Evolutionary conservation across 352 stramenopile genomes (phyloP).

Genomic region (Phytophthora crassamura): DNA sequence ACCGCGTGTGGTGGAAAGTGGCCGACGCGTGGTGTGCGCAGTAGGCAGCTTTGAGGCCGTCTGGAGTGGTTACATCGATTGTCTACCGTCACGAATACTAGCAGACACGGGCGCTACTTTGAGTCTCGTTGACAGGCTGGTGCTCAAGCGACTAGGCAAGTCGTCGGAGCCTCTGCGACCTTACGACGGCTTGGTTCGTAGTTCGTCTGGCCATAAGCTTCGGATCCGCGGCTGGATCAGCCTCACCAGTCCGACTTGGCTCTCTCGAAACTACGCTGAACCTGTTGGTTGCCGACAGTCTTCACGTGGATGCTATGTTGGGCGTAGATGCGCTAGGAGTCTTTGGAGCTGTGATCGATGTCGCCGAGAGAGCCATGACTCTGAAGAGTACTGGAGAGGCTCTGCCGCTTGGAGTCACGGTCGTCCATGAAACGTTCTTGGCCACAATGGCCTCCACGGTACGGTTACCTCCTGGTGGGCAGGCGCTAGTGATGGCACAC

Average conservation of each 20-base stretch:
- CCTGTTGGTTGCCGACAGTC: not conserved
- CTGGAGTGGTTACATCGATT: not conserved
- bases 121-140: not conserved
- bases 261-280: not conserved
- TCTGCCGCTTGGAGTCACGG: not conserved
- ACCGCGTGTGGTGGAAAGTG: too few species aligned
- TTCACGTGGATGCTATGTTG: slow-evolving; percentile 2
- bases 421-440: slow-evolving; percentile 1
- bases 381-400: not conserved
- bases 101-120: slow-evolving; percentile 4
- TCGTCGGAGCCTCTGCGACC: not conserved
- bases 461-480: not conserved
- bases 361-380: slow-evolving; percentile 3
- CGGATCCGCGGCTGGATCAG: not conserved
- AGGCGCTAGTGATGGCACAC: not conserved
- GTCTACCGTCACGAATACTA: not conserved
- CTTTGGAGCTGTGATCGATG: slow-evolving; percentile 4
- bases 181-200: not conserved
- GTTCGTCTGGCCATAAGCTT: not conserved
- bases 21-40: too few species aligned
- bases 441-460: not conserved
- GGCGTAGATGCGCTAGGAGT: not conserved
- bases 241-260: not conserved
- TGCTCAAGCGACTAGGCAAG: not conserved
- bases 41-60: not conserved